Conservation (phyloP, 2,329 filamentous ascomycete species). For the Phyllosticta capitalensis region DNA sequence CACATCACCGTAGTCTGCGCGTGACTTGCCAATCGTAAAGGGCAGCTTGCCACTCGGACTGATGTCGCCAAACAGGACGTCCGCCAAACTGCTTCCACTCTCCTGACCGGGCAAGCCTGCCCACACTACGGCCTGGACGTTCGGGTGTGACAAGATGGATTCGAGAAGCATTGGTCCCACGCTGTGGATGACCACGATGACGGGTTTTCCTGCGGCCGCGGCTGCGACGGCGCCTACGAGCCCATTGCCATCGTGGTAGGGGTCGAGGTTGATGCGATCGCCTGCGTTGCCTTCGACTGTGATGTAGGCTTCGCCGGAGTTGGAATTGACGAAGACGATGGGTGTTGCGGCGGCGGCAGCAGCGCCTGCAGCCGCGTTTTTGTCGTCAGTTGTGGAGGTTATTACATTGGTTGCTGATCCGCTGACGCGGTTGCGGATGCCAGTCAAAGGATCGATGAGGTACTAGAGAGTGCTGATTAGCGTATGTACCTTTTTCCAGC, state of each 20-base stretch:
- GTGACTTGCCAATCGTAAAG: constrained; percentile 33
- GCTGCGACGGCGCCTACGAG: constrained; percentile 27
- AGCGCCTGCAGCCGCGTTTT: constrained; percentile 27
- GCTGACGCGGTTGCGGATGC: constrained; percentile 29
- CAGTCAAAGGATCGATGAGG: constrained; percentile 35
- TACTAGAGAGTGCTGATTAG: constrained; percentile 21
- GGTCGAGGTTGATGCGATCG: constrained; percentile 40
- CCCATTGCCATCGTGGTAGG: constrained; percentile 36
- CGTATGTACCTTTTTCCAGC: neutral
- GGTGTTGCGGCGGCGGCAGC: constrained; percentile 28
- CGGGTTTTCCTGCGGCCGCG: constrained; percentile 27
- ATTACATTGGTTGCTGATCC: constrained; percentile 30
- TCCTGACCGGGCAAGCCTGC: constrained; percentile 34
- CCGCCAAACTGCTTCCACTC: constrained; percentile 36
- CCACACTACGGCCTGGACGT: constrained; percentile 31
- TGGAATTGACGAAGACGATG: constrained; percentile 41
- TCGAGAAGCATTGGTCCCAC: constrained; percentile 30
- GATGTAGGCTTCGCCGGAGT: constrained; percentile 42
- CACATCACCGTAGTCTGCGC: constrained; percentile 22
- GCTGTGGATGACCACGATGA: constrained; percentile 30
- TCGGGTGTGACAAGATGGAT: constrained; percentile 26
- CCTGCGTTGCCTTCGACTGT: constrained; percentile 37
- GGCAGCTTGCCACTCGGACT: constrained; percentile 52
- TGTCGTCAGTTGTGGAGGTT: constrained; percentile 30
- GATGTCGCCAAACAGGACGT: constrained; percentile 47